Evolutionary conservation across 306 rosid species (phyloP), one percentile per base, ranked within the genome.

Genomic region (Acmispon strigosus): DNA sequence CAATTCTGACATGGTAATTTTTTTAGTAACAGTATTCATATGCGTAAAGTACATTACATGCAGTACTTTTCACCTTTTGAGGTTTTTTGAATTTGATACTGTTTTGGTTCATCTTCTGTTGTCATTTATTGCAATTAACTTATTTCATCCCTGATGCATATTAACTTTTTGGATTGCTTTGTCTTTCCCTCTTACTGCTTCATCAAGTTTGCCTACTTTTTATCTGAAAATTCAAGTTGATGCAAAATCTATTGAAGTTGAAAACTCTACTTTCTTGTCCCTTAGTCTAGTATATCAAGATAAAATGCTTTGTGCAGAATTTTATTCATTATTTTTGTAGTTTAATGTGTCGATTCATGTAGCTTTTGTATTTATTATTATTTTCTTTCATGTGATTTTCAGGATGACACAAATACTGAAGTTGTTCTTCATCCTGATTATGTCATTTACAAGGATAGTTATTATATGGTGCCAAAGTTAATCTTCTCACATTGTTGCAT

Each of bases 351-450:
- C 13, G 59, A 13, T 69, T 79, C 51, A 16, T n/a, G 54, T 79
- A 52, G 13, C 43, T 64, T 56, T 51, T 51, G 62, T 32, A 19
- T 69, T 81, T 78, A 81, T 56, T 62, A 53, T 54, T 15, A 19
- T 73, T 67, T 39, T 55, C 37, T 37, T 73, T 83, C 71, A 37
- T 72, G 69, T 20, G 80, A 78, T 82, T 50, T 78, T 73, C 91
- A 93, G 98, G 97, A 84, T 72, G 84, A 78, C 42, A n/a, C 39
- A 65, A 72, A 84, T 58, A 61, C 20, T 4, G 88, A 82, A 58
- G 88, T 93, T 69, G 84, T 93, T 68, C 96, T 93, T 52, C 77
- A 62, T 84, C 97, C 98, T 5, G 98, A 93, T 80, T 93, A 85
- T 81, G 68, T 90, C 78, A 51, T 78, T 70, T 93, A 84, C 78